These are phyloP conservation scores for Heliocybe sulcata DNA, from an alignment of 1,284 basidiomycete genomes.

Conservation along the genomic window DNA sequence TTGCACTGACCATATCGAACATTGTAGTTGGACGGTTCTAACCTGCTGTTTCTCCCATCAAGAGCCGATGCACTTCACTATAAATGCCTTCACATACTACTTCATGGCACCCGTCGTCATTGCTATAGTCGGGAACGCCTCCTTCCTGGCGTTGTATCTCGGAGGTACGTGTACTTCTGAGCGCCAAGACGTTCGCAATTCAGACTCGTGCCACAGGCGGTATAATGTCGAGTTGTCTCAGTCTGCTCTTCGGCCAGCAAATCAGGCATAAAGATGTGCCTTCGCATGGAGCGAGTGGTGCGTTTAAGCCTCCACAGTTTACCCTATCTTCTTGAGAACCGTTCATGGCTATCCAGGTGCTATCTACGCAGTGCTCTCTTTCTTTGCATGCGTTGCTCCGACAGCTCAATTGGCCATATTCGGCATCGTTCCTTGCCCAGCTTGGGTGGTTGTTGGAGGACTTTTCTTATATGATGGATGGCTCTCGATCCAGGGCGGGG, in stretches of 20 bases:
- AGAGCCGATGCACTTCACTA: conserved; percentile 53
- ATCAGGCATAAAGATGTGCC: conserved; percentile 29
- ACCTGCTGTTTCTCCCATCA: conserved; percentile 74
- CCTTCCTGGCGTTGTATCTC: conserved; percentile 75
- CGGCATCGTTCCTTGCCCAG: conserved; percentile 78
- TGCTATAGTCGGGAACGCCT: conserved; percentile 58
- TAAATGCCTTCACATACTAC: conserved; percentile 78
- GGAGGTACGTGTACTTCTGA: conserved; percentile 37
- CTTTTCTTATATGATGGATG: conserved; percentile 72
- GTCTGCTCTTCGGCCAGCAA: conserved; percentile 48
- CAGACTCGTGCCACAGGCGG: conserved; percentile 43
- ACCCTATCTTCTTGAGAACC: not conserved
- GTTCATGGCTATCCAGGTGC: conserved; percentile 39
- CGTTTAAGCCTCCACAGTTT: conserved; percentile 13
- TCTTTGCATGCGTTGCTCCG: conserved; percentile 69
- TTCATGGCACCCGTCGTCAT: conserved; percentile 74
- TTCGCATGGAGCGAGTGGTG: conserved; percentile 73
- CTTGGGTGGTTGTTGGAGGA: conserved; percentile 72
- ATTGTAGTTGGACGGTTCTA: conserved; percentile 70
- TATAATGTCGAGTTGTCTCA: conserved; percentile 51
- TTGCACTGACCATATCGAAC: conserved; percentile 7
- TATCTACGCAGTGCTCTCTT: conserved; percentile 67
- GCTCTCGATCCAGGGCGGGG: conserved; percentile 29
- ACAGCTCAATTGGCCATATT: conserved; percentile 70
- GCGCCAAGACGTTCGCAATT: not conserved